Base-by-base conservation (phyloP, 208 protist genomes). In the Endotrypanum monterogeii region DNA sequence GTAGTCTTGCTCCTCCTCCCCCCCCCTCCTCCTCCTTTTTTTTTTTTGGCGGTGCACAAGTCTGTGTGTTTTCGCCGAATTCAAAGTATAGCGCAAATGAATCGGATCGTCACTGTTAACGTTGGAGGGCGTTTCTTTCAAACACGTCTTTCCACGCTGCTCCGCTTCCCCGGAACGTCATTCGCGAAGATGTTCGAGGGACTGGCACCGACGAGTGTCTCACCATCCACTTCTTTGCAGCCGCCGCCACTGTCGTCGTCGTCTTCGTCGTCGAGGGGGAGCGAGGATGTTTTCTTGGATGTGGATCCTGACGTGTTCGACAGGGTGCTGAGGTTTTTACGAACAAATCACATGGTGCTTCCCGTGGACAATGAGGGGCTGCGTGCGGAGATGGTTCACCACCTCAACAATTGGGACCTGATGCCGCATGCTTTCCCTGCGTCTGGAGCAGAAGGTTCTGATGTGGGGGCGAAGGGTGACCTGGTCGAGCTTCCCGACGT, bases 241-340 rank as follows among this genome's bases (percentile, higher is more conserved):
- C 46, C 58, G 61, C 56, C 57, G 62, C 52, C 76, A 57, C n/a
- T 46, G 39, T 54, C 39, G n/a, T 16, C 78, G 57, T 23, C 65
- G 16, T n/a, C n/a, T n/a, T 56, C 18, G 20, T 11, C 14, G 61
- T 30, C 68, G 8, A 46, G 20, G 2, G 67, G 18, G 14, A 51
- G n/a, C 16, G 79, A 74, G 39, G 84, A 91, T 52, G 85, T 94
- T 1, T 96, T 96, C 67, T 67, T 94, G 18, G 92, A 96, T 73
- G 89, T 89, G 9, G 89, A 78, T 52, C 92, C 92, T n/a, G 78
- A 84, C 28, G 92, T 93, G 0, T 96, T 96, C 65, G 88, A 94
- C 41, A 80, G 66, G 52, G 88, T 94, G 28, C 83, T 96, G 37
- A 68, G 76, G 52, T 96, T 94, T 67, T 69, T 96, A 37, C 87